A percentile compares a stretch with the other conserved stretches of the same genome.
phyloP scores from a whole-genome alignment of 441 rosid species.

The Populus tomentosa region DNA sequence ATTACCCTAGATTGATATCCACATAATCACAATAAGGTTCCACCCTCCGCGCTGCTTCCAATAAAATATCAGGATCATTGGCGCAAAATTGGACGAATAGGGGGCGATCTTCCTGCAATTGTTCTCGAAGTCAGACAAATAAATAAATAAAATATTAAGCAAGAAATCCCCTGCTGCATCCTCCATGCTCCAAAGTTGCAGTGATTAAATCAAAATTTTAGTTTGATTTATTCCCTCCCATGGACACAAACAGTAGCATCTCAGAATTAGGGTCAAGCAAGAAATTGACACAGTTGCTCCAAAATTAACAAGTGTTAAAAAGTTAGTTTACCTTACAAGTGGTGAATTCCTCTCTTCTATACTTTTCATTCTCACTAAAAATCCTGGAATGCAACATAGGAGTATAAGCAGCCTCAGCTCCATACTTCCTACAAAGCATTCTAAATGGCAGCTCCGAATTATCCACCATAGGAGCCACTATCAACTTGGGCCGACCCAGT shows the following conservation, averaged over 20 bases:
- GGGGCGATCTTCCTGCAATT: conserved; percentile 88
- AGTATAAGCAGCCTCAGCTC: conserved; percentile 89
- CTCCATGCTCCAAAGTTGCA: background rate
- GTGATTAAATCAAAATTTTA: background rate
- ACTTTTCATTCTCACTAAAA: conserved; percentile 69
- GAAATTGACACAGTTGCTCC: background rate
- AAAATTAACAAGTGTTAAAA: too few relatives aligned
- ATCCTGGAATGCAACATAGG: conserved; percentile 90
- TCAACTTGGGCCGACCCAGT: conserved; percentile 65
- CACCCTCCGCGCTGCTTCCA: conserved; percentile 80
- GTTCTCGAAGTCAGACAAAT: conserved; percentile 2
- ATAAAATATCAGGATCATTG: conserved; percentile 70
- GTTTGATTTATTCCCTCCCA: background rate
- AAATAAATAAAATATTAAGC: background rate
- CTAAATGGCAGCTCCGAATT: conserved; percentile 94
- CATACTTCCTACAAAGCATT: conserved; percentile 82
- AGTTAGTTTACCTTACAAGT: conserved; percentile 60
- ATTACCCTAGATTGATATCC: conserved; percentile 87
- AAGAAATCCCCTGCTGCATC: background rate
- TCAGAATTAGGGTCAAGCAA: background rate
- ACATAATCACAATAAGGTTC: conserved; percentile 81
- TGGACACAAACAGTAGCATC: background rate
- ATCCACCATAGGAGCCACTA: conserved; percentile 96
- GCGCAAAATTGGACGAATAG: conserved; percentile 95
- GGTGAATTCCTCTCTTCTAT: conserved; percentile 68